Evolutionary conservation across 352 stramenopile genomes (phyloP).

Genomic region (Pythium rhizo-oryzae): DNA sequence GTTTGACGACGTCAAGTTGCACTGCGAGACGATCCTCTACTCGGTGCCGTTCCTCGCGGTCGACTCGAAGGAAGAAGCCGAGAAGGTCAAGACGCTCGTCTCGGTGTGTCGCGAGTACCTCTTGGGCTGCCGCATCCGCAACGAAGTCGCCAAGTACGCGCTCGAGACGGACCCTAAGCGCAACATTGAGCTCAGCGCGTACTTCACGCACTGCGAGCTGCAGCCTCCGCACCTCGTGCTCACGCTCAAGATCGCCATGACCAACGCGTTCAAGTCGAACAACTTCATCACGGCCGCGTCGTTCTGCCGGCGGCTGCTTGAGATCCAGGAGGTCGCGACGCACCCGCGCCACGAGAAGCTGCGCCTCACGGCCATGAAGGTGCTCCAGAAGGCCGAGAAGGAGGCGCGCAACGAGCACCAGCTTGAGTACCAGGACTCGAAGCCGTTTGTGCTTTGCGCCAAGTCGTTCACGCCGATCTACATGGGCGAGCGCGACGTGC

Average conservation of each 20-base stretch:
- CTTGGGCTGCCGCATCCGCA: constrained; percentile 96
- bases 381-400: constrained; percentile 98
- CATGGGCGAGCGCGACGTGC: constrained; percentile 81
- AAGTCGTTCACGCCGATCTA: constrained; percentile 97
- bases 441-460: constrained; percentile 96
- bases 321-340: constrained; percentile 95
- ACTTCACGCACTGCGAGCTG: constrained; percentile 99
- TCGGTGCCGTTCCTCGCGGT: constrained; percentile 96
- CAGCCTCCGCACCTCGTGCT: constrained; percentile 98
- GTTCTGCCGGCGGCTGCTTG: constrained; percentile 98
- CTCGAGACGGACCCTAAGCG: constrained; percentile 81
- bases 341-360: constrained; percentile 94
- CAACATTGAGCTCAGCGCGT: constrained; percentile 97
- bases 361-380: constrained; percentile 95
- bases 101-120: constrained; percentile 98
- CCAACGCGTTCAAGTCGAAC: constrained; percentile 98
- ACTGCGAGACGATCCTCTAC: constrained; percentile 93
- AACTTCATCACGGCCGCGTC: constrained; percentile 99
- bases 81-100: constrained; percentile 95
- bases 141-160: constrained; percentile 68
- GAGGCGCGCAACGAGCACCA: constrained; percentile 98
- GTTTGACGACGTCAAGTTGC: constrained; percentile 96
- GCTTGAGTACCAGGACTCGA: constrained; percentile 98
- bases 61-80: constrained; percentile 91
- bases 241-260: constrained; percentile 99